Evolutionary conservation across 2,329 filamentous ascomycete genomes (phyloP).

Genomic region (Talaromyces sp.): DNA sequence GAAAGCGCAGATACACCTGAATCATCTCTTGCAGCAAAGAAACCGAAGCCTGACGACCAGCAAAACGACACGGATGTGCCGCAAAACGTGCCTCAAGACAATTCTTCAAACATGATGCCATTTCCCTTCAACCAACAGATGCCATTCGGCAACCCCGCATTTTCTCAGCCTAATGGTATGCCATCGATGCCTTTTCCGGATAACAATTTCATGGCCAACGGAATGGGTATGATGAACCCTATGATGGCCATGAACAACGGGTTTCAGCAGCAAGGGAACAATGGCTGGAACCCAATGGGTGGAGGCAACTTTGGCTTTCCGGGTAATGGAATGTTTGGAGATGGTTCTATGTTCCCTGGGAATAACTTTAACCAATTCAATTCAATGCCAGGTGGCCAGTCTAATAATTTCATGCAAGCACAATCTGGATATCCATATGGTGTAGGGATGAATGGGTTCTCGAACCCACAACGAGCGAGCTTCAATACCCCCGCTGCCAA

Average conservation of each 20-base stretch:
- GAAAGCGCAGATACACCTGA: constrained; percentile 46
- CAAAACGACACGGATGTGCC: constrained; percentile 1
- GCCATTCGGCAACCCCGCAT: constrained; percentile 27
- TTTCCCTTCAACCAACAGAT: constrained; percentile 30
- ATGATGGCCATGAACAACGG: constrained; percentile 29
- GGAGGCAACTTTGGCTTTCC: constrained; percentile 34
- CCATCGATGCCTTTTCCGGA: constrained; percentile 29
- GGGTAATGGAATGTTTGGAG: constrained; percentile 30
- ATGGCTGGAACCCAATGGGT: constrained; percentile 42
- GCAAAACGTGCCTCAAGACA: neutral
- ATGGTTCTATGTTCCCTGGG: constrained; percentile 22
- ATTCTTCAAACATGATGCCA: constrained; percentile 15
- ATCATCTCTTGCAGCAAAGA: constrained; percentile 32
- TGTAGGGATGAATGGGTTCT: constrained; percentile 40
- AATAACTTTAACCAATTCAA: constrained; percentile 28
- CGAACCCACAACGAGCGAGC: constrained; percentile 54
- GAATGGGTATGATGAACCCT: constrained; percentile 35
- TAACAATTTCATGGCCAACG: constrained; percentile 26
- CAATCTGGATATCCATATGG: constrained; percentile 26
- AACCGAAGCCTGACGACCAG: constrained; percentile 37
- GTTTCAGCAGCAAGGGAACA: constrained; percentile 30
- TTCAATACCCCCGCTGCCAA: constrained; percentile 55
- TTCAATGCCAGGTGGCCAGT: constrained; percentile 33
- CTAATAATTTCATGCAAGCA: constrained; percentile 23
- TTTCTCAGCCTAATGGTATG: constrained; percentile 27